These are phyloP conservation scores for Gypsophila paniculata DNA, from an alignment of 179 eudicot species.

Conservation along the genomic window DNA sequence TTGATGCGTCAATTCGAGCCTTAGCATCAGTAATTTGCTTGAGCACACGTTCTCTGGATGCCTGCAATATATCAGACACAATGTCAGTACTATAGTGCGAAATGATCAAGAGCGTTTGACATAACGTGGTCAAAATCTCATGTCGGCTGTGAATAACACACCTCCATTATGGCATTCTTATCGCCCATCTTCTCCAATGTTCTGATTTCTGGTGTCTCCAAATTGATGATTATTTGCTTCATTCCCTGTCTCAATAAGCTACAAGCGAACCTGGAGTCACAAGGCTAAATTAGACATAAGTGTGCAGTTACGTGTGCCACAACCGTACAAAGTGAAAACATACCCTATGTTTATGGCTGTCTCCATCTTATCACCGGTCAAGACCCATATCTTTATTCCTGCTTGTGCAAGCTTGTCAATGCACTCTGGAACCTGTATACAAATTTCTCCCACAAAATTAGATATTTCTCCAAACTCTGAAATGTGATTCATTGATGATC, in stretches of 20 bases:
- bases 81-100: conserved; percentile 5
- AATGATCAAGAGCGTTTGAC: conserved; percentile 3
- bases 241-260: conserved; percentile 62
- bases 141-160: conserved; percentile 21
- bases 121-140: neutral
- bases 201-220: conserved; percentile 62
- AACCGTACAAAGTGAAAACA: conserved; percentile 3
- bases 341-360: conserved; percentile 98
- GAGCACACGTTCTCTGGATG: conserved; percentile 56
- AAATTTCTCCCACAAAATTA: conserved; percentile 4
- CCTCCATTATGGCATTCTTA: conserved; percentile 54
- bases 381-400: conserved; percentile 95
- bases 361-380: conserved; percentile 99
- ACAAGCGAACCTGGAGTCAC: conserved; percentile 58
- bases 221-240: conserved; percentile 48
- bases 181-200: conserved; percentile 62
- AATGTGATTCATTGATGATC: neutral
- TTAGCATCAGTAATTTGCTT: conserved; percentile 61
- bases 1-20: conserved; percentile 37
- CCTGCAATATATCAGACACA: conserved; percentile 35
- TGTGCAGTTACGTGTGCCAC: neutral
- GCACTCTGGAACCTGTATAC: conserved; percentile 83
- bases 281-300: conserved; percentile 24
- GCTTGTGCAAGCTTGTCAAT: conserved; percentile 98
- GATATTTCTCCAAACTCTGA: conserved; percentile 8